Conservation (phyloP, 1,284 basidiomycete genomes). For the Apiotrichum sp. region DNA sequence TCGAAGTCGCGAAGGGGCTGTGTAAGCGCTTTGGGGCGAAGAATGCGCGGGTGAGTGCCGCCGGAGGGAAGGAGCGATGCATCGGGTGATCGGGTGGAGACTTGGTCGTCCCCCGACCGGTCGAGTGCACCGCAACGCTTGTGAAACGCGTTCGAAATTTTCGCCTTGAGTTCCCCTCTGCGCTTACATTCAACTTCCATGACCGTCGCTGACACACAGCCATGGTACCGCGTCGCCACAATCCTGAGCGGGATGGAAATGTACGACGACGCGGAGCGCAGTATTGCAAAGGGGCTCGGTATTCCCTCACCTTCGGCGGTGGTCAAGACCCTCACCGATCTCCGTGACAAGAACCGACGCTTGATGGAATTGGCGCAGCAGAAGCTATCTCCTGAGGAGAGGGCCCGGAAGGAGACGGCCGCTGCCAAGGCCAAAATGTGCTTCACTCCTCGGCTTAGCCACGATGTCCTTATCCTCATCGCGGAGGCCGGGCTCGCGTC, state of each 20-base stretch:
- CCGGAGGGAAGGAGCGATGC: too few species aligned
- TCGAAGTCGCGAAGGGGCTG: conserved; percentile 21
- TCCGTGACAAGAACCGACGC: neutral
- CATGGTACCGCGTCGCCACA: conserved; percentile 27
- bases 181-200: neutral
- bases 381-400: neutral
- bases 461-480: conserved; percentile 30
- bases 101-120: too few species aligned
- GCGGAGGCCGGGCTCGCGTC: conserved; percentile 19
- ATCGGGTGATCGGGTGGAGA: too few species aligned
- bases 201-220: conserved; percentile 12
- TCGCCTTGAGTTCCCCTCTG: too few species aligned
- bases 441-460: conserved; percentile 24
- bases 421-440: conserved; percentile 17
- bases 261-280: conserved; percentile 12
- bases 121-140: too few species aligned
- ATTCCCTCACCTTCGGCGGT: neutral
- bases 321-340: conserved; percentile 2
- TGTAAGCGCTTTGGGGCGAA: conserved; percentile 23
- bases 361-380: neutral
- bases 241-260: conserved; percentile 13
- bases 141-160: too few species aligned
- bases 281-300: conserved; percentile 4
- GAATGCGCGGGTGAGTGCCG: neutral
- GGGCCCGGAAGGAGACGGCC: neutral